Evolutionary conservation across 2,329 filamentous ascomycete species (phyloP).

Genomic region (Teratosphaeria epicoccoides): DNA sequence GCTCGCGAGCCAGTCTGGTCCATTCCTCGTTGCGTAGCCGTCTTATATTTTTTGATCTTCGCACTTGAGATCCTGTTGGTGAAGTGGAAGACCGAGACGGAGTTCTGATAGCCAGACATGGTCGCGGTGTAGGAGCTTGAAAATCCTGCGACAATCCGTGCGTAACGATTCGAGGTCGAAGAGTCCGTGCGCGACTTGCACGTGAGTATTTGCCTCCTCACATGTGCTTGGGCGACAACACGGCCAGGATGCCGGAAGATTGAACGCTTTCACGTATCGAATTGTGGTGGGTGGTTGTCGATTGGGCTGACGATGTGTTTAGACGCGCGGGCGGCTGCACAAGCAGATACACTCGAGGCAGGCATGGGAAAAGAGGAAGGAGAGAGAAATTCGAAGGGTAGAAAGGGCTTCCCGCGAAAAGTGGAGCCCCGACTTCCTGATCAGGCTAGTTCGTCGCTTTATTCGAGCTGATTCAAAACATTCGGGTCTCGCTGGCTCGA

Average conservation of each 20-base stretch:
- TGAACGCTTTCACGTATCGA: neutral
- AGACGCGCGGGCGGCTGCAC: neutral
- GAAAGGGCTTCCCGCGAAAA: neutral
- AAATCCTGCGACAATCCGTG: neutral
- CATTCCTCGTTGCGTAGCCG: conserved; percentile 20
- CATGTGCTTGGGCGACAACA: neutral
- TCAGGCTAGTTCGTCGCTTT: neutral
- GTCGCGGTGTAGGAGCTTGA: neutral
- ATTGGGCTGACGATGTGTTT: neutral
- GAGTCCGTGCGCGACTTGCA: neutral
- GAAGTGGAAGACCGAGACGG: conserved; percentile 20
- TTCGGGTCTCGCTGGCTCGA: neutral
- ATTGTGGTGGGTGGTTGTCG: neutral
- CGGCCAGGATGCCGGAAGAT: neutral
- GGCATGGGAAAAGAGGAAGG: neutral
- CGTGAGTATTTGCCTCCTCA: neutral
- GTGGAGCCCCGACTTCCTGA: neutral
- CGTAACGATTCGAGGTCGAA: neutral
- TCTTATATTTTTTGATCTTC: conserved; percentile 20
- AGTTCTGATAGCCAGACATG: conserved; percentile 1
- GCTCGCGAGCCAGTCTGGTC: conserved; percentile 1
- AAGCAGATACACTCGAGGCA: neutral
- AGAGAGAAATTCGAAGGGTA: neutral
- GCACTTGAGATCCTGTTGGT: conserved; percentile 18
- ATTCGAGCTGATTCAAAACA: neutral